phyloP scores from a whole-genome alignment of 1,139 yeast species.

The Geotrichum klebahnii region DNA sequence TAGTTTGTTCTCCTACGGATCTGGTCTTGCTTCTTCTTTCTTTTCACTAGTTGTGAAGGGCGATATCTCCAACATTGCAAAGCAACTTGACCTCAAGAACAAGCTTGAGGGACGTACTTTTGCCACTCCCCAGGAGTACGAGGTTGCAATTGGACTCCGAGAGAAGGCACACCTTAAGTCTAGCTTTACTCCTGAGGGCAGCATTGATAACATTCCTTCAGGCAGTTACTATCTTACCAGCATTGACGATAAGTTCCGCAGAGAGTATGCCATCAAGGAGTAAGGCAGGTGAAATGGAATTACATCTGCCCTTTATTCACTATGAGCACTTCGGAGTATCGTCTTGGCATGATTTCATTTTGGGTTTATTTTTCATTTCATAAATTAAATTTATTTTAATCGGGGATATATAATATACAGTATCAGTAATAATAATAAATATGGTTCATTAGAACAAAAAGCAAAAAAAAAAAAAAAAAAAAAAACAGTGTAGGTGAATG shows the following conservation, averaged over 20 bases:
- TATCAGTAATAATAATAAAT: too few relatives aligned
- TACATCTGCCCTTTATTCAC: too few relatives aligned
- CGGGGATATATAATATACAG: background rate
- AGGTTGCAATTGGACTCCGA: conserved; percentile 76
- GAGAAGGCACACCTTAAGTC: conserved; percentile 85
- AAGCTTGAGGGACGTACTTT: conserved; percentile 64
- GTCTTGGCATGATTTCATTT: background rate
- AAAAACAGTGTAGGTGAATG: too few relatives aligned
- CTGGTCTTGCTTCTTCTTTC: conserved; percentile 92
- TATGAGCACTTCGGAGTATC: too few relatives aligned
- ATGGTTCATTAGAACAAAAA: too few relatives aligned
- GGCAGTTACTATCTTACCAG: conserved; percentile 84
- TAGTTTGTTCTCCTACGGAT: conserved; percentile 94
- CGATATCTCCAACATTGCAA: conserved; percentile 67
- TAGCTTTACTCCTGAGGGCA: conserved; percentile 72
- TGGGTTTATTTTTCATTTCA: conserved; percentile 2
- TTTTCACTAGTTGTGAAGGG: conserved; percentile 77
- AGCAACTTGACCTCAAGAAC: conserved; percentile 62
- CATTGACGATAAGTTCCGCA: conserved; percentile 85
- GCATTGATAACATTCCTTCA: conserved; percentile 59
- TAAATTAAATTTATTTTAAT: background rate
- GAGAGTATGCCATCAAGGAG: conserved; percentile 65
- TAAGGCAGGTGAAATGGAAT: too few relatives aligned
- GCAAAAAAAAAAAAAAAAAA: too few relatives aligned
- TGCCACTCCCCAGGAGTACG: conserved; percentile 74